A percentile compares a stretch with the other conserved stretches of the same genome.
Conservation (phyloP, 768 basidiomycete species). For the Mycena crocata region DNA sequence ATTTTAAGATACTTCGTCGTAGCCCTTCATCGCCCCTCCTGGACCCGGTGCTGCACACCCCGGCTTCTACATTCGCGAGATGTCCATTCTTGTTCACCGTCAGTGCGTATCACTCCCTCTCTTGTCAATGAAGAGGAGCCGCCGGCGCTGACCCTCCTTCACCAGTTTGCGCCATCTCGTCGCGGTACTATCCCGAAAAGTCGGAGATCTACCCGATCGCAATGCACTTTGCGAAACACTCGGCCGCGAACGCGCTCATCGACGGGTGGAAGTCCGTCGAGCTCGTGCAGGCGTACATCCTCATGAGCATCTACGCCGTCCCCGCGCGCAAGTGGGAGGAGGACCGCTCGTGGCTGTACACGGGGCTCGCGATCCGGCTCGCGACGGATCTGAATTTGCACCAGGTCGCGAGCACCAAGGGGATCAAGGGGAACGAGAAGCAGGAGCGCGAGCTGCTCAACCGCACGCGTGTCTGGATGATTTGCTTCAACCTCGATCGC, state of each 20-base stretch:
- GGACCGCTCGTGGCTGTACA: slow-evolving; percentile 90
- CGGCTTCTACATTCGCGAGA: slow-evolving; percentile 80
- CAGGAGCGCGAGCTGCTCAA: slow-evolving; percentile 89
- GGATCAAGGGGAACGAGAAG: slow-evolving; percentile 68
- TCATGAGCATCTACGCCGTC: slow-evolving; percentile 86
- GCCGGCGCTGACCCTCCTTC: slow-evolving; percentile 4
- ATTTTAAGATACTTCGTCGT: slow-evolving; percentile 19
- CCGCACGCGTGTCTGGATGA: slow-evolving; percentile 89
- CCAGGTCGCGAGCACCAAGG: slow-evolving; percentile 67
- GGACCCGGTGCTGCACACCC: slow-evolving; percentile 85
- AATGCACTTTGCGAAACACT: slow-evolving; percentile 89
- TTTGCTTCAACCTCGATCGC: slow-evolving; percentile 89
- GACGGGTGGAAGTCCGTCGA: slow-evolving; percentile 90
- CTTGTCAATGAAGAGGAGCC: neutral
- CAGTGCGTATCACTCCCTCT: slow-evolving; percentile 61
- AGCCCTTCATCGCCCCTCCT: slow-evolving; percentile 82
- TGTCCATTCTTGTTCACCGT: slow-evolving; percentile 94
- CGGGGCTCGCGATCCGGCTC: slow-evolving; percentile 89
- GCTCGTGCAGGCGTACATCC: slow-evolving; percentile 90
- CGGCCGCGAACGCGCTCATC: slow-evolving; percentile 83
- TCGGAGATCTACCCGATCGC: slow-evolving; percentile 89
- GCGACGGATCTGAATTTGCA: slow-evolving; percentile 93
- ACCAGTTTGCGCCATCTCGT: slow-evolving; percentile 92
- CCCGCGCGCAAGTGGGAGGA: slow-evolving; percentile 90
- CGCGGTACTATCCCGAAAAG: slow-evolving; percentile 81